Percentiles rank a stretch among this genome's conserved stretches.
Conservation (phyloP, 1,284 basidiomycete genomes). For the Heterobasidion annosum region DNA sequence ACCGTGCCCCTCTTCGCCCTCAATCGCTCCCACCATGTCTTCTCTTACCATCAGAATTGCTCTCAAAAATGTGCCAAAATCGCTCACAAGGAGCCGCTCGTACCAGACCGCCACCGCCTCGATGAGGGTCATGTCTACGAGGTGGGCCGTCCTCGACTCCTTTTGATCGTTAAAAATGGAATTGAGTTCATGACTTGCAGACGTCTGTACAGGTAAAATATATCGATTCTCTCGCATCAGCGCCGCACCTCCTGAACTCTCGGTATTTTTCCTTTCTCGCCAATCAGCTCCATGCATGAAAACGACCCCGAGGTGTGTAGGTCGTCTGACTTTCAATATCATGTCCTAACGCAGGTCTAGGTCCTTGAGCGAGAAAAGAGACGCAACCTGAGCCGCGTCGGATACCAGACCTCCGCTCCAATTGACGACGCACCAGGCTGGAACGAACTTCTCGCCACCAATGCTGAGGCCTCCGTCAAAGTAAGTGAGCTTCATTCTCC, state of each 20-base stretch:
- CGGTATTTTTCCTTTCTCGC: neutral
- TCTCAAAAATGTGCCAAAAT: slow-evolving; percentile 7
- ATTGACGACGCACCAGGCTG: slow-evolving; percentile 59
- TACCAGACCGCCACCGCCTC: neutral
- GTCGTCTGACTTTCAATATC: neutral
- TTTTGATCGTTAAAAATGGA: neutral
- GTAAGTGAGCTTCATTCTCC: slow-evolving; percentile 22
- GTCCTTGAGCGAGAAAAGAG: slow-evolving; percentile 49
- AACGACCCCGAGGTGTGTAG: slow-evolving; percentile 46
- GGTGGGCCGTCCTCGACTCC: slow-evolving; percentile 1
- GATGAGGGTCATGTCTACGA: too few relatives aligned
- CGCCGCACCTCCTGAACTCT: neutral
- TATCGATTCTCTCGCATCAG: neutral
- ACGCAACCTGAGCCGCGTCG: slow-evolving; percentile 37
- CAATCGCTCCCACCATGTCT: slow-evolving; percentile 3
- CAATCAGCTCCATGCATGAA: slow-evolving; percentile 50
- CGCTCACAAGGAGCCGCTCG: slow-evolving; percentile 1
- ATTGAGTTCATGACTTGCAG: neutral
- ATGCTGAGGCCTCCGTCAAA: slow-evolving; percentile 66
- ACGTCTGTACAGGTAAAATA: slow-evolving; percentile 9
- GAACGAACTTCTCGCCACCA: slow-evolving; percentile 62
- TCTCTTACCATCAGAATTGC: slow-evolving; percentile 6
- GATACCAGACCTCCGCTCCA: slow-evolving; percentile 44
- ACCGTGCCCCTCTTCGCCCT: neutral
- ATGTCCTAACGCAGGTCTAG: slow-evolving; percentile 18